Conservation (phyloP, 1,284 basidiomycete species). For the Bjerkandera adusta region DNA sequence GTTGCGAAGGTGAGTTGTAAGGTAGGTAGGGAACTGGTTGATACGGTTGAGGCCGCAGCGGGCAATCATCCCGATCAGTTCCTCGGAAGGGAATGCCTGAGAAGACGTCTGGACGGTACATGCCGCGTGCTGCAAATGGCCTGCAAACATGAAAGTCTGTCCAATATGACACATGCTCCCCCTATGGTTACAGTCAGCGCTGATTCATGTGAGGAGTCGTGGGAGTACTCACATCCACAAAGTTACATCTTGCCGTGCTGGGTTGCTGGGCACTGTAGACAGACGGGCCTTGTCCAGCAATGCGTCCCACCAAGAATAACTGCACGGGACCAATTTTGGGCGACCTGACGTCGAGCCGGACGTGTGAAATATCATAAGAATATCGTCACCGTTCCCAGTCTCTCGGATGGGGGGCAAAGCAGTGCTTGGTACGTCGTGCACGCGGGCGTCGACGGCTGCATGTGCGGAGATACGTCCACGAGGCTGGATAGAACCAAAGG, state of each 20-base stretch:
- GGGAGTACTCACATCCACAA: slow-evolving; percentile 30
- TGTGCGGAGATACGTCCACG: slow-evolving; percentile 48
- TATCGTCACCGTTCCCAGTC: slow-evolving; percentile 39
- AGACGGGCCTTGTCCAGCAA: slow-evolving; percentile 24
- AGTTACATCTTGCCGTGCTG: slow-evolving; percentile 55
- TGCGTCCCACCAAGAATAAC: slow-evolving; percentile 37
- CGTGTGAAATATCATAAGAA: slow-evolving; percentile 70
- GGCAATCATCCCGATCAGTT: slow-evolving; percentile 68
- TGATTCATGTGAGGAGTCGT: slow-evolving; percentile 2
- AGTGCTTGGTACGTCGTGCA: slow-evolving; percentile 34
- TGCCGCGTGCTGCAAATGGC: slow-evolving; percentile 63
- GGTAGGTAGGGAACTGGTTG: slow-evolving; percentile 67
- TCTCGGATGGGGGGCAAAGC: slow-evolving; percentile 44
- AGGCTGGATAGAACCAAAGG: slow-evolving; percentile 35
- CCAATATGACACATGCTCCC: slow-evolving; percentile 33
- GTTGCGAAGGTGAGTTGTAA: slow-evolving; percentile 57
- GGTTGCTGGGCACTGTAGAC: slow-evolving; percentile 19
- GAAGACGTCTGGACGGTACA: slow-evolving; percentile 69
- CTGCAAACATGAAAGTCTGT: slow-evolving; percentile 36
- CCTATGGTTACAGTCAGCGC: slow-evolving; percentile 20
- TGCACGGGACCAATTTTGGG: slow-evolving; percentile 71
- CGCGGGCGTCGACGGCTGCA: slow-evolving; percentile 39
- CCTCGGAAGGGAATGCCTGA: slow-evolving; percentile 61
- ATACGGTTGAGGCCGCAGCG: slow-evolving; percentile 66
- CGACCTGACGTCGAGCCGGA: slow-evolving; percentile 73